Conservation (phyloP, 2,329 filamentous ascomycete species). For the Sporothrix dimorphospora region DNA sequence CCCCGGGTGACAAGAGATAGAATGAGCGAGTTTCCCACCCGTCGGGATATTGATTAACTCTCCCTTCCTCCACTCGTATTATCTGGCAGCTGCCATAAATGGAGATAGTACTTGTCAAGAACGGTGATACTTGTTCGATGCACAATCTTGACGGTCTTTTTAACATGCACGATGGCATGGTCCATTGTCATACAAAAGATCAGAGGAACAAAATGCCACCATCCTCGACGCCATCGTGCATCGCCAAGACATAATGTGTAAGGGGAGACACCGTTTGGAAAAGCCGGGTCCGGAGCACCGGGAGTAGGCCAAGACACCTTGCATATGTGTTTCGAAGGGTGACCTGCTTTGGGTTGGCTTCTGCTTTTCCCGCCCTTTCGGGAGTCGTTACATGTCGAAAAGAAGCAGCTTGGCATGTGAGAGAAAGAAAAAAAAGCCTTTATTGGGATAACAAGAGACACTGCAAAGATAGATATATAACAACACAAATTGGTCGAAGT, state of each 20-base stretch:
- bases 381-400: not conserved
- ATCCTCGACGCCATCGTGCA: not conserved
- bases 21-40: not conserved
- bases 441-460: not conserved
- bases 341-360: not conserved
- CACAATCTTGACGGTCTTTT: not conserved
- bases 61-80: not conserved
- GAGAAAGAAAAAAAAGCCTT: not conserved
- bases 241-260: not conserved
- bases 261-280: not conserved
- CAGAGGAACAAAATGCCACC: not conserved
- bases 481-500: slow-evolving; percentile 22
- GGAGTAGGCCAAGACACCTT: not conserved
- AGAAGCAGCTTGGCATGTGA: not conserved
- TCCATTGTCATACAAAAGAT: not conserved
- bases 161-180: not conserved
- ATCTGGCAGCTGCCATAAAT: not conserved
- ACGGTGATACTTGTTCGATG: too few species aligned
- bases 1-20: not conserved
- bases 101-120: not conserved
- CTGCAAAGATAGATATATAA: slow-evolving; percentile 20
- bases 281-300: not conserved
- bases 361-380: not conserved
- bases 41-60: not conserved
- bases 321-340: not conserved